Percentiles rank a stretch among this genome's conserved stretches.
Conservation (phyloP, 2,329 filamentous ascomycete species). For the Coniochaeta ligniaria region DNA sequence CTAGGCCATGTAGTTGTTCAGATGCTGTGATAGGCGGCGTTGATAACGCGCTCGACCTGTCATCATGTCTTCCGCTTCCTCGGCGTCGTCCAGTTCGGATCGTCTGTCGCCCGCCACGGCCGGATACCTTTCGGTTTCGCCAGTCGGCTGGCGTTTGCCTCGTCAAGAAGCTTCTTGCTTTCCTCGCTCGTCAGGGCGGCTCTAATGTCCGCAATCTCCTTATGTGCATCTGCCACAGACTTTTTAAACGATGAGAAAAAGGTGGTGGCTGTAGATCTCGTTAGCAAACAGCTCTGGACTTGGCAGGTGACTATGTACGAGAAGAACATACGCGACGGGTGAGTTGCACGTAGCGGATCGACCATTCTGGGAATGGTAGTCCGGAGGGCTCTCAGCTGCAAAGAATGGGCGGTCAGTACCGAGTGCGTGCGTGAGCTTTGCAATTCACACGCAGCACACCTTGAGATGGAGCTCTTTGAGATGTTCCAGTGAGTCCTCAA, state of each 20-base stretch:
- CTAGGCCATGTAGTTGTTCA: neutral
- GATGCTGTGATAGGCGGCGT: neutral
- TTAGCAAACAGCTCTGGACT: conserved; percentile 10
- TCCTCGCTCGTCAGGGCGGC: conserved; percentile 38
- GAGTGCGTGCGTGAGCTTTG: too few relatives aligned
- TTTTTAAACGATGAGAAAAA: conserved; percentile 39
- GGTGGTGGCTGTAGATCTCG: conserved; percentile 35
- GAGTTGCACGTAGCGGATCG: conserved; percentile 41
- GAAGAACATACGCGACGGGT: conserved; percentile 37
- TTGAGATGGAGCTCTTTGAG: conserved; percentile 49
- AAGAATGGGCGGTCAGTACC: conserved; percentile 6
- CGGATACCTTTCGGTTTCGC: conserved; percentile 50
- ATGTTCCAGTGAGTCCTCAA: conserved; percentile 40
- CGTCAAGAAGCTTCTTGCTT: conserved; percentile 41
- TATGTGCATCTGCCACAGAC: conserved; percentile 37
- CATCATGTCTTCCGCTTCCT: neutral
- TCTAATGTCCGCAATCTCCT: conserved; percentile 45
- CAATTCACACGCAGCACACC: conserved; percentile 16
- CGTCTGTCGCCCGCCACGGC: conserved; percentile 50
- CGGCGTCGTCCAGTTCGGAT: conserved; percentile 48
- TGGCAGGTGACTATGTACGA: neutral
- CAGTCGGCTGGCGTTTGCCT: conserved; percentile 44
- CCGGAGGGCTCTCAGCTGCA: conserved; percentile 38
- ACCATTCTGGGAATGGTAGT: conserved; percentile 43
- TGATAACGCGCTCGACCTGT: neutral